Percentiles rank a stretch among this genome's conserved stretches.
Conservation (phyloP, 305 asterid species). For the Plantago coronopus region DNA sequence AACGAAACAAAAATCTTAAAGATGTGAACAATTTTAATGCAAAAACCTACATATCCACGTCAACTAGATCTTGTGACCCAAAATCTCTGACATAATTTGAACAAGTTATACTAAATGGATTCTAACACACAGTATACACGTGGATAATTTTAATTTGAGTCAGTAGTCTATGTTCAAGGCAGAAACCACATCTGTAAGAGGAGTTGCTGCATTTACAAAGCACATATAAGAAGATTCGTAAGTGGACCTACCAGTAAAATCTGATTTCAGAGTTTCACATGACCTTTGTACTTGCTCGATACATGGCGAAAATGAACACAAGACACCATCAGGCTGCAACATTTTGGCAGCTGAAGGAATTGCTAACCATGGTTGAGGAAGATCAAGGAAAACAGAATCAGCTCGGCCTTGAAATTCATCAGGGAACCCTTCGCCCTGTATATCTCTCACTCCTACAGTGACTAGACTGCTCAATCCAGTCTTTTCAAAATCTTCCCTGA, state of each 20-base stretch:
- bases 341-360: slow-evolving; percentile 82
- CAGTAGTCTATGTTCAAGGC: too few relatives aligned
- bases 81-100: neutral
- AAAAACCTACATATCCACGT: neutral
- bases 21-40: neutral
- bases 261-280: slow-evolving; percentile 59
- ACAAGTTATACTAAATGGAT: neutral
- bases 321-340: slow-evolving; percentile 83
- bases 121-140: neutral
- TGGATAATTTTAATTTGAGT: neutral
- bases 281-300: slow-evolving; percentile 94
- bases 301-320: slow-evolving; percentile 97
- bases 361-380: slow-evolving; percentile 96
- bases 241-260: slow-evolving; percentile 53
- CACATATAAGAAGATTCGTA: too few relatives aligned
- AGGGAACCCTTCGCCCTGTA: slow-evolving; percentile 92
- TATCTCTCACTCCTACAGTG: slow-evolving; percentile 84
- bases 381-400: slow-evolving; percentile 84
- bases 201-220: too few relatives aligned
- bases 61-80: neutral
- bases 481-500: slow-evolving; percentile 75
- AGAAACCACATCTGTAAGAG: too few relatives aligned
- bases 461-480: slow-evolving; percentile 73
- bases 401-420: slow-evolving; percentile 59
- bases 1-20: neutral